These are phyloP conservation scores for Coffea eugenioides DNA, from an alignment of 257 asterid genomes.

Conservation along the genomic window DNA sequence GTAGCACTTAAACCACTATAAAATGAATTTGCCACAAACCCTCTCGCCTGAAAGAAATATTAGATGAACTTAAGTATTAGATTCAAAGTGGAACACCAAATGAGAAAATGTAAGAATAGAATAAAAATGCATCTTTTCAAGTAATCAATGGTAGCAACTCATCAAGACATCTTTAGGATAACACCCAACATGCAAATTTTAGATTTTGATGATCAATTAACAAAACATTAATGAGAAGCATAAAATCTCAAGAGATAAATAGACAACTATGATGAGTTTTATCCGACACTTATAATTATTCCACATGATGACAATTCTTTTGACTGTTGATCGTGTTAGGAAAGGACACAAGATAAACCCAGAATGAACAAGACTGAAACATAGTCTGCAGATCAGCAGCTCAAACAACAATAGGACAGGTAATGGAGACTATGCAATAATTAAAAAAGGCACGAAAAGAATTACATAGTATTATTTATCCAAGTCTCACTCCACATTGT, in stretches of 20 bases:
- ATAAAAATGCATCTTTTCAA: background rate
- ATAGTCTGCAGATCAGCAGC: conserved; percentile 6
- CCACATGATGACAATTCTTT: background rate
- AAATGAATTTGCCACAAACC: conserved; percentile 94
- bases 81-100: background rate
- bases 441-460: background rate
- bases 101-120: background rate
- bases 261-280: background rate
- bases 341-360: background rate
- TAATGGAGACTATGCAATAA: background rate
- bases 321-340: background rate
- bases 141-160: background rate
- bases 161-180: background rate
- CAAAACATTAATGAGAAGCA: background rate
- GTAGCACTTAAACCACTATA: conserved; percentile 86
- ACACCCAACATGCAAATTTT: background rate
- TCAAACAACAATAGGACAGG: background rate
- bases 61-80: background rate
- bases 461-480: background rate
- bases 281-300: too few species aligned
- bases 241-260: background rate
- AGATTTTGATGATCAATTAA: background rate
- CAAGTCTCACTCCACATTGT: background rate
- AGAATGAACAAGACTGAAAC: background rate
- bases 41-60: conserved; percentile 72